phyloP scores from a whole-genome alignment of 345 rosid species.

The Litchi chinensis region DNA sequence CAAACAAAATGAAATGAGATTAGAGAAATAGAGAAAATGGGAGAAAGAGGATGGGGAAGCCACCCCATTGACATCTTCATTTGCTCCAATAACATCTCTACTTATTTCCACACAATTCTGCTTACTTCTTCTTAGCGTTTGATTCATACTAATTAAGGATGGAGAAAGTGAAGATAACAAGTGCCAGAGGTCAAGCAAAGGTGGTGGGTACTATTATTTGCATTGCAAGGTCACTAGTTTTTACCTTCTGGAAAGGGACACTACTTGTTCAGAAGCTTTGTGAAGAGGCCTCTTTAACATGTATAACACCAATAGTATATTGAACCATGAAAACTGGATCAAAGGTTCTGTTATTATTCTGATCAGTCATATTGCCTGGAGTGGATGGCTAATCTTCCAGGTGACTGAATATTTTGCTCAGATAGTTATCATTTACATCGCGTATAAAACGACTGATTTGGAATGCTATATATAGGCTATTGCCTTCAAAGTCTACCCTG shows the following conservation, averaged over 20 bases:
- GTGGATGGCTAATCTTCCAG: constrained; percentile 47
- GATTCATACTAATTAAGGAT: constrained; percentile 29
- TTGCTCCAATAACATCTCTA: too few relatives aligned
- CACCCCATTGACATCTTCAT: too few relatives aligned
- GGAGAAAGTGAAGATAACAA: constrained; percentile 43
- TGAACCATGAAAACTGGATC: constrained; percentile 37
- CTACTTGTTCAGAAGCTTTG: constrained; percentile 33
- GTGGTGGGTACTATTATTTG: constrained; percentile 36
- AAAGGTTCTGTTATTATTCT: constrained; percentile 51
- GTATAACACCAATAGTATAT: constrained; percentile 8
- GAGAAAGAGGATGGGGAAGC: too few relatives aligned
- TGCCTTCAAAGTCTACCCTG: constrained; percentile 38
- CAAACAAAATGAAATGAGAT: too few relatives aligned
- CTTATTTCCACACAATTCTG: neutral
- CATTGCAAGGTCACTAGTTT: constrained; percentile 42
- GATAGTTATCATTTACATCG: neutral
- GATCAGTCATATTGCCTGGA: constrained; percentile 42
- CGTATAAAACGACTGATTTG: neutral
- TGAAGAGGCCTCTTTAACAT: constrained; percentile 40
- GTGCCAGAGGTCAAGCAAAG: constrained; percentile 38
- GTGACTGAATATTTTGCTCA: constrained; percentile 9
- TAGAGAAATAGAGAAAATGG: too few relatives aligned
- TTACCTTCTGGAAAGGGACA: constrained; percentile 58
- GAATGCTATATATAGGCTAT: constrained; percentile 18
- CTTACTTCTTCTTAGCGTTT: neutral